A percentile compares a stretch with the other conserved stretches of the same genome.
These are phyloP conservation scores for Gossypium mustelinum DNA, from an alignment of 345 rosid genomes.

Conservation along the genomic window DNA sequence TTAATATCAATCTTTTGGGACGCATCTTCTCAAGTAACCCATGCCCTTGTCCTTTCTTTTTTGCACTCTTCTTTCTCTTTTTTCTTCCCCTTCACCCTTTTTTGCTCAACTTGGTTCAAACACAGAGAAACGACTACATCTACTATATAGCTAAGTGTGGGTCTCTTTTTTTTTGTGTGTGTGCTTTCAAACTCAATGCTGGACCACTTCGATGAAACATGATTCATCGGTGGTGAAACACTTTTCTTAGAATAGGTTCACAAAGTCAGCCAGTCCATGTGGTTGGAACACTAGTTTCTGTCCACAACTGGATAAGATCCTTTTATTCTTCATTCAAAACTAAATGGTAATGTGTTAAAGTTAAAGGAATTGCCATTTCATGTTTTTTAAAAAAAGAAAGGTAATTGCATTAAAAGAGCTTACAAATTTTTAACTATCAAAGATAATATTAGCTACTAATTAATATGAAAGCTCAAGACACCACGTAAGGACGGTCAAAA, in stretches of 20 bases:
- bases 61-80: neutral
- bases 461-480: too few relatives aligned
- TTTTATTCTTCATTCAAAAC: neutral
- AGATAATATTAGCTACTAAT: neutral
- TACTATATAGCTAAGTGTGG: neutral
- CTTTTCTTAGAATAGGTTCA: neutral
- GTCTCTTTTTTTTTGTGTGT: neutral
- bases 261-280: neutral
- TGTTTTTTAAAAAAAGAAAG: neutral
- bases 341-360: neutral
- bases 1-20: constrained; percentile 7
- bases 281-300: neutral
- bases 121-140: neutral
- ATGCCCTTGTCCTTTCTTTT: neutral
- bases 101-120: neutral
- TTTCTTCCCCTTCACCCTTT: neutral
- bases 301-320: neutral
- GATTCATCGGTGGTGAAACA: neutral
- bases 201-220: constrained; percentile 6
- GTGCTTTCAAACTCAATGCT: neutral
- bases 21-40: constrained; percentile 11
- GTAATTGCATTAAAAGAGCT: neutral
- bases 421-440: neutral
- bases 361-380: neutral
- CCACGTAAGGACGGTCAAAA: neutral